Percentiles rank a stretch among this genome's conserved stretches.
These are phyloP conservation scores for Xerocomus spinulosus DNA, from an alignment of 768 basidiomycete genomes.

Conservation along the genomic window DNA sequence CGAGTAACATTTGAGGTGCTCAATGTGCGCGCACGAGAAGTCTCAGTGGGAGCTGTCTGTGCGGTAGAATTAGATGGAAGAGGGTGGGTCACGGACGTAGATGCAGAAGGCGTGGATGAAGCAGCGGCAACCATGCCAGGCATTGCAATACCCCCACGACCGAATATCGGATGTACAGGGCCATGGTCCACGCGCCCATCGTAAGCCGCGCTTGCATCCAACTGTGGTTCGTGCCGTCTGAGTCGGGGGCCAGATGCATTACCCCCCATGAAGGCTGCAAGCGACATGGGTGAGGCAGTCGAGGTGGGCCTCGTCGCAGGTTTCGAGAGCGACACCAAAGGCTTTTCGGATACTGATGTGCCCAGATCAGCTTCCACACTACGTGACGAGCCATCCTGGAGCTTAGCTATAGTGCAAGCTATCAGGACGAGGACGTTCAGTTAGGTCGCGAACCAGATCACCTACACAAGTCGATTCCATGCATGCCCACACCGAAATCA, in stretches of 20 bases:
- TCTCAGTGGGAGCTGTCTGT: constrained; percentile 14
- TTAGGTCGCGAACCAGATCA: constrained; percentile 10
- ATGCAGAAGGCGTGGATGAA: constrained; percentile 5
- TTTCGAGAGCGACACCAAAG: constrained; percentile 6
- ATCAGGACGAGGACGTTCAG: background rate
- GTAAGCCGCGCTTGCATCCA: constrained; percentile 62
- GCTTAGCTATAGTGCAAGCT: constrained; percentile 15
- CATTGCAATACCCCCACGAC: constrained; percentile 70
- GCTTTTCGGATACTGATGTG: constrained; percentile 5
- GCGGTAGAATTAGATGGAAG: background rate
- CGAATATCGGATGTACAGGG: constrained; percentile 71
- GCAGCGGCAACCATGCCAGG: constrained; percentile 51
- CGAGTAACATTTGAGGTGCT: constrained; percentile 36
- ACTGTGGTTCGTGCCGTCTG: constrained; percentile 68
- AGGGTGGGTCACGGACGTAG: constrained; percentile 3
- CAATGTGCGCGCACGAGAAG: constrained; percentile 25
- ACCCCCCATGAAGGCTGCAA: constrained; percentile 81
- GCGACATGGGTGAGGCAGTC: constrained; percentile 51
- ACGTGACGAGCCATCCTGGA: constrained; percentile 15
- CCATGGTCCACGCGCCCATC: constrained; percentile 52
- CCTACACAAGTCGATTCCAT: constrained; percentile 31
- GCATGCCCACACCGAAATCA: constrained; percentile 37
- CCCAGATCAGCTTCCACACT: constrained; percentile 11
- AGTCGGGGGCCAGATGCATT: constrained; percentile 70
- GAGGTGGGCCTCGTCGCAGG: constrained; percentile 10